Base-by-base conservation (phyloP, 78 protist species). In the Dictyostelium brefeldianum region DNA sequence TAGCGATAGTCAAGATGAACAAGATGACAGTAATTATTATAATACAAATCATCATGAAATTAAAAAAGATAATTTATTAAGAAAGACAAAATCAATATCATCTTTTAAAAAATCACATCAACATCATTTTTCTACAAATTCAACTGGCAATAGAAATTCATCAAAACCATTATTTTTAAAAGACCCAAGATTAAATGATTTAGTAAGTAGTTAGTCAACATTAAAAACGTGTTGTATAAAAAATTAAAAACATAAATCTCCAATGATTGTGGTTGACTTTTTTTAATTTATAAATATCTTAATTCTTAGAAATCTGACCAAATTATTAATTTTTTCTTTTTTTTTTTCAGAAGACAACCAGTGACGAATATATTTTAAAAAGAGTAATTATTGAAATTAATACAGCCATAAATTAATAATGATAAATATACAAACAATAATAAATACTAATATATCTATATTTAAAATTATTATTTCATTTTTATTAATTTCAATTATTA, bases 101-200 rank as follows among this genome's bases (percentile, higher is more conserved):
- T 48, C 18, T 29, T 25, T 67, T 36, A 31, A 31, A 67, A 67
- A 67, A 67, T 15, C 75, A 67, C 75, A 67, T 67, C n/a, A 6
- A 1, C 75, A 62, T 0, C 70, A 62, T 31, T n/a, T 67, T 5
- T 31, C 75, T 67, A 22, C 9, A 67, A 25, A 67, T 17, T 31
- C 48, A 17, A 31, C 48, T 9, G 43, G 6, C 15, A 9, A 14
- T 31, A 31, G 48, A 10, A 46, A 46, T 50, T 22, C 82, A 50
- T 77, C 22, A n/a, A 57, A 80, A 27, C 83, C 83, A 36, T 48
- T 78, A 78, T 78, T 78, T 80, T 62, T 80, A 56, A 41, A 18
- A 62, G 75, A 80, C 75, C 87, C 87, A 56, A 80, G 87, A 80
- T 8, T 80, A 12, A 62, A 62, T 62, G 57, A 80, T 50, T 62